Conservation (phyloP, 2,329 filamentous ascomycete genomes). For the Ampelomyces quisqualis region DNA sequence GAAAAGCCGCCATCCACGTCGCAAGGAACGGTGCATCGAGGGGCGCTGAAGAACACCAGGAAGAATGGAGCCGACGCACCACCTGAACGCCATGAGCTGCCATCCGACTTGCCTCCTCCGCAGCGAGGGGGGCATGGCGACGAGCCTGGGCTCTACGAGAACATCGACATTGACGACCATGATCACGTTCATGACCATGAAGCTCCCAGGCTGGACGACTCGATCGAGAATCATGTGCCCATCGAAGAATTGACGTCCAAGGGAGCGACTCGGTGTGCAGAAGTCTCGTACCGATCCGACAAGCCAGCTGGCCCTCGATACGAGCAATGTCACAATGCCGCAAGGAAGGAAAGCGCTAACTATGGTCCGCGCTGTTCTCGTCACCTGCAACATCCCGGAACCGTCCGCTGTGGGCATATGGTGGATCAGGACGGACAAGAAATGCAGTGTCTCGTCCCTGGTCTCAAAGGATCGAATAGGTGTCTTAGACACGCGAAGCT, state of each 20-base stretch:
- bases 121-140: not conserved
- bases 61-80: conserved; percentile 3
- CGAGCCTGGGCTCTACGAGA: too few species aligned
- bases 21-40: conserved; percentile 10
- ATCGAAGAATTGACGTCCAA: conserved; percentile 2
- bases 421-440: not conserved
- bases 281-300: conserved; percentile 6
- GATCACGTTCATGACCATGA: not conserved
- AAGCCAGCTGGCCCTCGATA: conserved; percentile 2
- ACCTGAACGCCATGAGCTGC: too few species aligned
- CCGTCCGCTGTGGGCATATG: conserved; percentile 5
- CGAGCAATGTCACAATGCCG: conserved; percentile 8
- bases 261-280: conserved; percentile 10
- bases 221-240: not conserved
- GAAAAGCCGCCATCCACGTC: conserved; percentile 16
- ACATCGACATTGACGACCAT: too few species aligned
- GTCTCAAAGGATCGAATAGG: not conserved
- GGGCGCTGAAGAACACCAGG: conserved; percentile 11
- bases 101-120: too few species aligned
- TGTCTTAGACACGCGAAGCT: not conserved
- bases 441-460: not conserved
- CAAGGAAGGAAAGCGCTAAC: conserved; percentile 1
- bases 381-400: conserved; percentile 3
- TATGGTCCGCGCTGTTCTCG: conserved; percentile 3
- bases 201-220: not conserved